Conservation (phyloP, 768 basidiomycete genomes). For the Chiua virens region DNA sequence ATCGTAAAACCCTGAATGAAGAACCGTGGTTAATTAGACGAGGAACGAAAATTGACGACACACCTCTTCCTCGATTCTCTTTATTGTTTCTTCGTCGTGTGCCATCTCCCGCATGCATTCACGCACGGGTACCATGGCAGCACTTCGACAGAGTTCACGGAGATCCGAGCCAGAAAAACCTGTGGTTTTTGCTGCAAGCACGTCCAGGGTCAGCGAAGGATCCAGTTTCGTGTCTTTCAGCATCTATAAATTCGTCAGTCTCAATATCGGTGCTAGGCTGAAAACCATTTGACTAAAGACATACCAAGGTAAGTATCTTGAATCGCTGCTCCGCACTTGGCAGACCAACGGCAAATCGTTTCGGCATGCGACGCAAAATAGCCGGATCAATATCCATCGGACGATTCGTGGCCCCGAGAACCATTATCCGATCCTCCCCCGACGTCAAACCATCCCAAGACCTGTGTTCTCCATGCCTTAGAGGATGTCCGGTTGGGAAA, state of each 20-base stretch:
- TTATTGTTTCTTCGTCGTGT: constrained; percentile 49
- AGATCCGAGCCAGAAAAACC: constrained; percentile 90
- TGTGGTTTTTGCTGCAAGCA: constrained; percentile 66
- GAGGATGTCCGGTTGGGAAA: not conserved
- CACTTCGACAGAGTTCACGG: constrained; percentile 88
- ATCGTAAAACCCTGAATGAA: constrained; percentile 66
- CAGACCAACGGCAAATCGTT: too few relatives aligned
- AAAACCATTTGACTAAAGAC: constrained; percentile 8
- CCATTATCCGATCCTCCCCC: constrained; percentile 76
- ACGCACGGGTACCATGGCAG: constrained; percentile 90
- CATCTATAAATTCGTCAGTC: constrained; percentile 54
- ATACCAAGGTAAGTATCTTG: constrained; percentile 80
- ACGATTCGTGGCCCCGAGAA: constrained; percentile 94
- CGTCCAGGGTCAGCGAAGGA: constrained; percentile 56
- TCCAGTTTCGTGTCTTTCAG: constrained; percentile 73
- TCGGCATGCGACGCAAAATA: constrained; percentile 95
- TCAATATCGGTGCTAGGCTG: not conserved
- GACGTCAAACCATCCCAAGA: constrained; percentile 95
- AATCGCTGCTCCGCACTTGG: constrained; percentile 74
- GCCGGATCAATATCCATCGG: constrained; percentile 90
- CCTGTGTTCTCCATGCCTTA: constrained; percentile 36
- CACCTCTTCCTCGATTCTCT: constrained; percentile 44
- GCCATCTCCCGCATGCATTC: constrained; percentile 67
- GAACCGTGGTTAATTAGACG: not conserved
- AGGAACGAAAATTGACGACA: not conserved